phyloP scores from a whole-genome alignment of 257 asterid genomes.

The Solanum pennellii region DNA sequence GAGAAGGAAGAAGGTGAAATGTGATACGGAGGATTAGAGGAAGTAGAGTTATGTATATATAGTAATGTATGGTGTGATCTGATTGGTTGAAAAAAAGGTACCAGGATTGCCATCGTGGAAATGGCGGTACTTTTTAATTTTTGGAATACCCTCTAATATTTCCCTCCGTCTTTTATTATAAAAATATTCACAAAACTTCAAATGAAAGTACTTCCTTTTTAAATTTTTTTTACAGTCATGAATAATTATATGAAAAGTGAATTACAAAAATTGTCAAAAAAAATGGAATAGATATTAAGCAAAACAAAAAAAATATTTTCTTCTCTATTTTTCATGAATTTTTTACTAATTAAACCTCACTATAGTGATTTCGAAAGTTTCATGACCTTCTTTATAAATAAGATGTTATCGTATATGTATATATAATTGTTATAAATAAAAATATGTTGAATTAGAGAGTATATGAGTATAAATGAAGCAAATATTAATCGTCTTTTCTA shows the following conservation, averaged over 20 bases:
- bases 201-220: background rate
- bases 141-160: background rate
- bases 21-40: background rate
- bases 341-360: background rate
- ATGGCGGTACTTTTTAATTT: background rate
- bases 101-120: background rate
- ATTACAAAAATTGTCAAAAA: background rate
- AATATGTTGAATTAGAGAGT: background rate
- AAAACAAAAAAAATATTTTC: too few relatives aligned
- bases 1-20: background rate
- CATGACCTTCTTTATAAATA: background rate
- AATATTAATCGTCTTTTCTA: background rate
- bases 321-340: background rate
- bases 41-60: background rate
- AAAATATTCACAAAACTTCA: background rate
- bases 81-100: background rate
- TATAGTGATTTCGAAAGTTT: background rate
- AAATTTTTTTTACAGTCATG: accelerated
- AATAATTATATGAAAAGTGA: too few relatives aligned
- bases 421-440: background rate
- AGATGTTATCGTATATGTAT: too few relatives aligned
- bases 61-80: background rate
- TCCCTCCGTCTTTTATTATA: background rate
- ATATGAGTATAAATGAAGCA: background rate
- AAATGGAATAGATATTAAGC: too few relatives aligned